phyloP scores from a whole-genome alignment of 805 yeast genomes.

The Dipodascus albidus region DNA sequence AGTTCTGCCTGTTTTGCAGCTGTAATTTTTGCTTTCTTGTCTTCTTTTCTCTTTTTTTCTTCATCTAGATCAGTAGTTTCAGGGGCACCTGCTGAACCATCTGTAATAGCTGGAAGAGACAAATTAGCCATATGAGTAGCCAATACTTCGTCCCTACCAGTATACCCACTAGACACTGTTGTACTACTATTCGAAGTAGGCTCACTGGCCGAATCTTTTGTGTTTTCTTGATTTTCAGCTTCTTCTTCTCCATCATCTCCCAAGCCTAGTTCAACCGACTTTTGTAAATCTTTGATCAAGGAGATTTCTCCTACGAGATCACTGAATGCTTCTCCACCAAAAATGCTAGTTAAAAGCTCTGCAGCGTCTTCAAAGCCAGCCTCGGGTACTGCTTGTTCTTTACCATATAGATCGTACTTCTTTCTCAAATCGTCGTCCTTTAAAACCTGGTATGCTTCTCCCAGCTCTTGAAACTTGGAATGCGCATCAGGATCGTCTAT shows the following conservation, averaged over 20 bases:
- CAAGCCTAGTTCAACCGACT: conserved; percentile 41
- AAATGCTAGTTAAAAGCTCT: conserved; percentile 73
- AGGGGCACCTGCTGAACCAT: conserved; percentile 5
- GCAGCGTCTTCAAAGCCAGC: conserved; percentile 72
- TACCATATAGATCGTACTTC: conserved; percentile 78
- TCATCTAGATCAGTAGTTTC: conserved; percentile 8
- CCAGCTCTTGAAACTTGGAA: conserved; percentile 63
- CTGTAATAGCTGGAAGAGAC: conserved; percentile 6
- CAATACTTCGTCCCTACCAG: conserved; percentile 3
- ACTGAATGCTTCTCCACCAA: conserved; percentile 85
- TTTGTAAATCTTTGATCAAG: conserved; percentile 62
- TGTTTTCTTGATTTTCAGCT: conserved; percentile 2
- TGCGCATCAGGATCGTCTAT: conserved; percentile 92
- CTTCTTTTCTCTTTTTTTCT: conserved; percentile 24
- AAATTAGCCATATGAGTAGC: not conserved
- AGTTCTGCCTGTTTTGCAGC: conserved; percentile 36
- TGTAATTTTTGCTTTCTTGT: conserved; percentile 19
- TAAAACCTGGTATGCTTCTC: conserved; percentile 49
- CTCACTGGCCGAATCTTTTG: too few species aligned
- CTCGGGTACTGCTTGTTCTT: conserved; percentile 57
- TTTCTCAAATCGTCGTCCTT: conserved; percentile 59
- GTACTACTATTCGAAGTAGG: too few species aligned
- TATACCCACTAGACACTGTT: conserved; percentile 10
- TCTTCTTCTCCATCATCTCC: conserved; percentile 32
- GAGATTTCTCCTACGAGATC: conserved; percentile 80